These are phyloP conservation scores for Lactarius hatsudake DNA, from an alignment of 768 basidiomycete genomes.

Conservation along the genomic window DNA sequence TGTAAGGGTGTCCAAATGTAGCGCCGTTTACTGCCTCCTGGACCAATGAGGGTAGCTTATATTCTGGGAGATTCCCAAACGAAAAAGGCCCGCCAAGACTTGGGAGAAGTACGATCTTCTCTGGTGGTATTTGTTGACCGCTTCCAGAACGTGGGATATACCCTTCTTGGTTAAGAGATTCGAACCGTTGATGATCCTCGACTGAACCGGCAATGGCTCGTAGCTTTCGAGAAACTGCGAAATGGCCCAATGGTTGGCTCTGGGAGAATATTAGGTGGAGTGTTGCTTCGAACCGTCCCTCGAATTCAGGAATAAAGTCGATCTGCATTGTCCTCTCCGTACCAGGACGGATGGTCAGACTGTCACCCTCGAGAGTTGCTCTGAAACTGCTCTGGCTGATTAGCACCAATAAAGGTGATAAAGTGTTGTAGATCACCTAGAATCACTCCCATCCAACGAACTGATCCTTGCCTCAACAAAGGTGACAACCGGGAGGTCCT, in stretches of 20 bases:
- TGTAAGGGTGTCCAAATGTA: neutral
- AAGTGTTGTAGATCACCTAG: conserved; percentile 7
- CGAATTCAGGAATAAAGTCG: conserved; percentile 11
- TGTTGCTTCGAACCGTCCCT: conserved; percentile 15
- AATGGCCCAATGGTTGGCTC: neutral
- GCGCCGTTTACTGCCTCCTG: neutral
- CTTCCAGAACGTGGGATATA: neutral
- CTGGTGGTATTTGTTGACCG: conserved; percentile 8
- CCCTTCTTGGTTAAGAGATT: neutral
- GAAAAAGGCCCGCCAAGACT: neutral
- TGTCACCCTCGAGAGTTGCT: conserved; percentile 3
- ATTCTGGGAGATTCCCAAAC: conserved; percentile 1
- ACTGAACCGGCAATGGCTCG: conserved; percentile 9
- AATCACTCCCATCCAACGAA: conserved; percentile 1
- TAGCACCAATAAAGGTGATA: neutral
- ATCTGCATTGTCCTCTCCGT: neutral
- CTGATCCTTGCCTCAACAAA: conserved; percentile 18
- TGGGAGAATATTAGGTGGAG: conserved; percentile 15
- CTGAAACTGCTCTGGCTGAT: conserved; percentile 8
- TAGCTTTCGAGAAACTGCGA: conserved; percentile 2
- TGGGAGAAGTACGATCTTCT: neutral
- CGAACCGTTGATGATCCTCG: conserved; percentile 13
- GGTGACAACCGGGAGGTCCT: conserved; percentile 10
- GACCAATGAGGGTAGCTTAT: neutral
- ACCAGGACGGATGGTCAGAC: conserved; percentile 9